Evolutionary conservation across 345 rosid species (phyloP).

Genomic region (Sisymbrium irio): DNA sequence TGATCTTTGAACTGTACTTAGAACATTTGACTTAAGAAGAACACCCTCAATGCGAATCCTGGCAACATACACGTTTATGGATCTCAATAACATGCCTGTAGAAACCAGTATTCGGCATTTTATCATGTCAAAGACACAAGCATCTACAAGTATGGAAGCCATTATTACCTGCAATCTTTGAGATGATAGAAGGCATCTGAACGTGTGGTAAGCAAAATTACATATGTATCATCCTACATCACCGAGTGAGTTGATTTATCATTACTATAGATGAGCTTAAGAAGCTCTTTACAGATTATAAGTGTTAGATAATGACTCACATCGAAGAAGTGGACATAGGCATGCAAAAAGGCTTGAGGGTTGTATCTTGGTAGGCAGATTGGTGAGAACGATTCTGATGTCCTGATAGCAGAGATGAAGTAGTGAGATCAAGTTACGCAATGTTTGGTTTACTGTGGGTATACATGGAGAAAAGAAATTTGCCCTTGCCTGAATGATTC

Average conservation of each 20-base stretch:
- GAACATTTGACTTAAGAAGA: constrained; percentile 84
- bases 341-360: constrained; percentile 90
- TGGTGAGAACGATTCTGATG: constrained; percentile 96
- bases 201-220: constrained; percentile 89
- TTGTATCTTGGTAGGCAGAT: constrained; percentile 98
- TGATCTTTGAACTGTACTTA: constrained; percentile 85
- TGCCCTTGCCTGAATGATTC: constrained; percentile 85
- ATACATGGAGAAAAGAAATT: neutral
- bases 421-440: constrained; percentile 15
- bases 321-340: constrained; percentile 90
- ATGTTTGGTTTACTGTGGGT: neutral
- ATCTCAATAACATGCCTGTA: neutral
- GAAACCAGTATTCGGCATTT: neutral
- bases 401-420: constrained; percentile 50
- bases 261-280: neutral
- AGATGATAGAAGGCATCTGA: constrained; percentile 96
- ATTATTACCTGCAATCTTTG: constrained; percentile 83
- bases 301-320: constrained; percentile 52
- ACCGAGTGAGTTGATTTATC: constrained; percentile 5
- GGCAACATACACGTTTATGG: constrained; percentile 1
- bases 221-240: constrained; percentile 83
- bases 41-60: constrained; percentile 80
- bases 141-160: neutral
- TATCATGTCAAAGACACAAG: neutral
- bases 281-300: neutral